phyloP scores from a whole-genome alignment of 768 basidiomycete genomes.

The Trametes meyenii region DNA sequence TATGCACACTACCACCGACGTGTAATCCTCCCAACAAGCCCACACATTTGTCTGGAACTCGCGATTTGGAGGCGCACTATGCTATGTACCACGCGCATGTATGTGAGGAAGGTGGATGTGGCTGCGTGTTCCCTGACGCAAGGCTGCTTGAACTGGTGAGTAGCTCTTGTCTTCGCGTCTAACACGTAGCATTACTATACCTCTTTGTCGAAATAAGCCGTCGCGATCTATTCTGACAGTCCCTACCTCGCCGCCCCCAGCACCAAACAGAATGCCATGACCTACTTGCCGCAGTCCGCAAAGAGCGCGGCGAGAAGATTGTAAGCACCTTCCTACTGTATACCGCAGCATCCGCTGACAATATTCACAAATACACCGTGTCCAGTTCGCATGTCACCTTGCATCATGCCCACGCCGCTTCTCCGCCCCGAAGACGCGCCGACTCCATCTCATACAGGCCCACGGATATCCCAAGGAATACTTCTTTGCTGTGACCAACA shows the following conservation, averaged over 20 bases:
- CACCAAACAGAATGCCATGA: slow-evolving; percentile 90
- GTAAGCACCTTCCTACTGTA: slow-evolving; percentile 46
- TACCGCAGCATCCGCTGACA: background rate
- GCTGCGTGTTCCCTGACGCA: slow-evolving; percentile 84
- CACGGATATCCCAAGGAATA: slow-evolving; percentile 89
- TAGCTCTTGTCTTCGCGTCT: slow-evolving; percentile 12
- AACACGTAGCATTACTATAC: background rate
- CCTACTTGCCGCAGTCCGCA: slow-evolving; percentile 74
- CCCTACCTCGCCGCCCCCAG: slow-evolving; percentile 38
- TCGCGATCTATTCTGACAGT: background rate
- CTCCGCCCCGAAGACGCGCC: slow-evolving; percentile 69
- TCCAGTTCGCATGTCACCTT: slow-evolving; percentile 81
- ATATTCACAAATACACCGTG: background rate
- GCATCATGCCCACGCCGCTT: slow-evolving; percentile 61
- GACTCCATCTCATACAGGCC: slow-evolving; percentile 79
- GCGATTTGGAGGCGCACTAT: slow-evolving; percentile 82
- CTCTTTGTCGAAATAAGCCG: background rate
- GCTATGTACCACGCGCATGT: slow-evolving; percentile 84
- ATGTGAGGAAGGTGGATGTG: slow-evolving; percentile 69
- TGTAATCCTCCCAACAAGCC: slow-evolving; percentile 62
- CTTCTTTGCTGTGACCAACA: slow-evolving; percentile 91
- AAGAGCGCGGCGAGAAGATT: slow-evolving; percentile 84
- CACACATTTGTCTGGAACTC: slow-evolving; percentile 63
- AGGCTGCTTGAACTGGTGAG: slow-evolving; percentile 79
- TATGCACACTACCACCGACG: slow-evolving; percentile 83